These are phyloP conservation scores for Dictyostelium discoideum DNA, from an alignment of 78 protist species.

Conservation along the genomic window dicty_2.7 NC_007089.4:1106001-1106500, in stretches of 20 bases:
- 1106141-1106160: too few relatives aligned
- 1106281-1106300: neutral
- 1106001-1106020: neutral
- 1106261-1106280: too few relatives aligned
- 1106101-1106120: neutral
- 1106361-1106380: neutral
- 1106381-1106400: neutral
- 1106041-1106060: neutral
- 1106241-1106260: too few relatives aligned
- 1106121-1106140: too few relatives aligned
- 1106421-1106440: neutral
- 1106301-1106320: neutral
- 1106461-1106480: slow-evolving; percentile 5
- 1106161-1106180: neutral
- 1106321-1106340: neutral
- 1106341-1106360: neutral
- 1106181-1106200: neutral
- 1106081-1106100: neutral
- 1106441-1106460: neutral
- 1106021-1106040: neutral
- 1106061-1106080: neutral
- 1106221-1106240: neutral
- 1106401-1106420: neutral
- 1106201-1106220: neutral
- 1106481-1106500: neutral